These are phyloP conservation scores for Trypanosoma vivax DNA, from an alignment of 208 protist species.

Conservation along the genomic window DNA sequence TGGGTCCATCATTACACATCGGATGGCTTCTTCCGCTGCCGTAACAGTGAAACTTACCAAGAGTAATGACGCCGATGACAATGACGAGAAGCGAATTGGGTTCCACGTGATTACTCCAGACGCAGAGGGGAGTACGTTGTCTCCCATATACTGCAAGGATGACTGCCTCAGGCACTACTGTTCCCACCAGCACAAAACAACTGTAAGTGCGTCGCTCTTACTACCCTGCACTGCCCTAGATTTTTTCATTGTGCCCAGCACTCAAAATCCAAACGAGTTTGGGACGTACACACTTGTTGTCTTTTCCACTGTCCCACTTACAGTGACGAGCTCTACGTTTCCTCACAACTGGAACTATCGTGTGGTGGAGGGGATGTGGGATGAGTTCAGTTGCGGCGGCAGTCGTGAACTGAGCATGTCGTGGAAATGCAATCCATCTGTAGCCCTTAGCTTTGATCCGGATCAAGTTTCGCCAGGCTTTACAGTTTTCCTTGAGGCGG, in stretches of 20 bases:
- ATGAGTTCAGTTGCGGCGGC: conserved; percentile 65
- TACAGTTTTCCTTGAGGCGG: conserved; percentile 38
- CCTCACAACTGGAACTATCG: conserved; percentile 76
- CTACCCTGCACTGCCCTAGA: conserved; percentile 33
- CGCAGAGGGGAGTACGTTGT: conserved; percentile 16
- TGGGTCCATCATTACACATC: conserved; percentile 15
- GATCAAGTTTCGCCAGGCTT: conserved; percentile 19
- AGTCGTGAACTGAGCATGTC: conserved; percentile 44
- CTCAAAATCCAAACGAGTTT: conserved; percentile 28
- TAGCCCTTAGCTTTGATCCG: conserved; percentile 28
- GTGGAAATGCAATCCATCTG: conserved; percentile 80
- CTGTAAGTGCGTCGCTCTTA: conserved; percentile 33
- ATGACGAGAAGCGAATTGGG: conserved; percentile 65
- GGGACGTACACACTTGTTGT: conserved; percentile 64
- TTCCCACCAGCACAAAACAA: conserved; percentile 33
- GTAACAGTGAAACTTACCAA: conserved; percentile 65
- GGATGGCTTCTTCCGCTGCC: conserved; percentile 22
- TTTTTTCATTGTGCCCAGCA: conserved; percentile 67
- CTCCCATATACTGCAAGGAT: conserved; percentile 37
- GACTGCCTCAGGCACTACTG: conserved; percentile 29
- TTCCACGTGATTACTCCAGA: conserved; percentile 55
- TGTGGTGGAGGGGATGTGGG: conserved; percentile 45
- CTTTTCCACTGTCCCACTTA: conserved; percentile 49
- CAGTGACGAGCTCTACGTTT: conserved; percentile 33
- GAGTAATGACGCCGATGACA: conserved; percentile 51